These are phyloP conservation scores for Rhododendron williamsianum DNA, from an alignment of 148 eudicot species.

Conservation along the genomic window DNA sequence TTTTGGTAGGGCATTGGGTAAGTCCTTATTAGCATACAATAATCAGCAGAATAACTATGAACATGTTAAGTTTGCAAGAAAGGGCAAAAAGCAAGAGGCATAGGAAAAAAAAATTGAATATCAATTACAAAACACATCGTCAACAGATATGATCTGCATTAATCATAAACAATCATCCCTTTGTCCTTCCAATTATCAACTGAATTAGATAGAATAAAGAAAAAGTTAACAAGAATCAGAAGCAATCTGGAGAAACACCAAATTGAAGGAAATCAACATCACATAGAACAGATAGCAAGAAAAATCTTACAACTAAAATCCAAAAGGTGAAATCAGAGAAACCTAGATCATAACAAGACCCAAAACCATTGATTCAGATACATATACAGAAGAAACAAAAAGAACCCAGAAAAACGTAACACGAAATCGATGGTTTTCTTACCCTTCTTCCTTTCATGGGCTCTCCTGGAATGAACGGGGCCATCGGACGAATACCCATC, in stretches of 20 bases:
- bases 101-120: background rate
- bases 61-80: background rate
- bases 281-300: background rate
- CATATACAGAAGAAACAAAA: background rate
- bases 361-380: background rate
- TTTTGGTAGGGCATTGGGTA: background rate
- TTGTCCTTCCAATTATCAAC: background rate
- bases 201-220: no score
- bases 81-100: no score
- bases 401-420: background rate
- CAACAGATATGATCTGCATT: background rate
- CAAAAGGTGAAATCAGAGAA: background rate
- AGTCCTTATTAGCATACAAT: background rate
- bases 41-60: background rate
- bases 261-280: background rate
- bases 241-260: background rate
- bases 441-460: constrained; percentile 15
- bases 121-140: background rate
- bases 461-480: constrained; percentile 7
- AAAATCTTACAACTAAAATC: background rate
- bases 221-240: background rate
- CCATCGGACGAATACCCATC: constrained; percentile 30
- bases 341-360: background rate
- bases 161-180: background rate
- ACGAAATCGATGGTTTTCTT: background rate